Conservation (phyloP, 768 basidiomycete genomes). For the Kwoniella dendrophila region DNA sequence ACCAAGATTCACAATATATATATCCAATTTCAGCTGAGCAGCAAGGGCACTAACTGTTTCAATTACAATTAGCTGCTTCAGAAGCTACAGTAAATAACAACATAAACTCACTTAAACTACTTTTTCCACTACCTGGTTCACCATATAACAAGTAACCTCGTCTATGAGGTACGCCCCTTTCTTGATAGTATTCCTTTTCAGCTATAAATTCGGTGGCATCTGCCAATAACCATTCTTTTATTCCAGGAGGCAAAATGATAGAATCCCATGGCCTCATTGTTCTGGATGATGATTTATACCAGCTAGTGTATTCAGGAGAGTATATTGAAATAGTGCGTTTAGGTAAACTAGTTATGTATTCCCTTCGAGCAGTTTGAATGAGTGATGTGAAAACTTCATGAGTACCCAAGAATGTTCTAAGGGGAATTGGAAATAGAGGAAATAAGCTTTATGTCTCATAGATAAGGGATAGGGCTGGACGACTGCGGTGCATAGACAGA, state of each 20-base stretch:
- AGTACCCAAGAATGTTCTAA: slow-evolving; percentile 8
- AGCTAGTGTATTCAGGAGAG: background rate
- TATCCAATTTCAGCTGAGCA: slow-evolving; percentile 15
- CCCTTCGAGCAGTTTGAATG: background rate
- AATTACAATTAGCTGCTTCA: background rate
- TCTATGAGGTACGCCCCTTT: slow-evolving; percentile 25
- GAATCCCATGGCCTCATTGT: slow-evolving; percentile 26
- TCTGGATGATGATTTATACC: slow-evolving; percentile 5
- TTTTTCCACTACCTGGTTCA: slow-evolving; percentile 33
- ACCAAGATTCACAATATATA: slow-evolving; percentile 26
- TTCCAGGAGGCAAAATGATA: slow-evolving; percentile 17
- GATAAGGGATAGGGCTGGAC: background rate
- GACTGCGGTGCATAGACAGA: background rate
- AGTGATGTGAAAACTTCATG: slow-evolving; percentile 15
- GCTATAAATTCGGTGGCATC: slow-evolving; percentile 27
- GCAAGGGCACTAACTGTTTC: slow-evolving; percentile 29
- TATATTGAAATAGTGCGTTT: slow-evolving; percentile 7
- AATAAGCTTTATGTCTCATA: background rate
- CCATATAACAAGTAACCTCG: slow-evolving; percentile 34
- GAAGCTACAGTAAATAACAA: background rate
- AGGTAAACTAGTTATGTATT: background rate
- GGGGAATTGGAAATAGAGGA: background rate
- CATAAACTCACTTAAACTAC: slow-evolving; percentile 22
- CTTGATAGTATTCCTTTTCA: slow-evolving; percentile 23
- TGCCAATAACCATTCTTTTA: slow-evolving; percentile 25